These are phyloP conservation scores for Penicillium occitanis DNA, from an alignment of 2,329 filamentous ascomycete genomes.

Conservation along the genomic window DNA sequence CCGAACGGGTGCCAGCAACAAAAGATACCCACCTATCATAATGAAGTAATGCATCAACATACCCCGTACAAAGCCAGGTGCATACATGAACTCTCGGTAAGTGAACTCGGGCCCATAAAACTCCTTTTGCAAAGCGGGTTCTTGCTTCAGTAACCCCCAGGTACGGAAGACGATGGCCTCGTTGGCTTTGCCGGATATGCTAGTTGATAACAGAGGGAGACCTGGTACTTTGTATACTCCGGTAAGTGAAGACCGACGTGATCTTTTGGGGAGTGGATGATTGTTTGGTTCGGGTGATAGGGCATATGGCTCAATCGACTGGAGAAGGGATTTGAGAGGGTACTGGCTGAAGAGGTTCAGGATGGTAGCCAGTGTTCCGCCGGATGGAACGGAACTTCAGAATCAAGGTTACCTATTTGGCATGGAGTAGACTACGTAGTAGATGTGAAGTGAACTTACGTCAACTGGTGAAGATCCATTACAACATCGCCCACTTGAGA, in stretches of 20 bases:
- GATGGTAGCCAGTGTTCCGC: constrained; percentile 6
- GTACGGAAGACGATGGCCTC: constrained; percentile 8
- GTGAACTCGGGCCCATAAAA: constrained; percentile 1
- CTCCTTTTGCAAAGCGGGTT: background rate
- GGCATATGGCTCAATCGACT: constrained; percentile 7
- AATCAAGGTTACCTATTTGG: background rate
- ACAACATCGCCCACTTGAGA: background rate
- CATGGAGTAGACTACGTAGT: background rate
- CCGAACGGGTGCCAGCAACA: background rate
- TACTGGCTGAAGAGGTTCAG: constrained; percentile 4
- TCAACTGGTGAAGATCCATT: background rate
- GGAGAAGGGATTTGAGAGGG: background rate
- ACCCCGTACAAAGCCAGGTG: constrained; percentile 2
- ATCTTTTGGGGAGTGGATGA: background rate
- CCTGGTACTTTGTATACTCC: background rate
- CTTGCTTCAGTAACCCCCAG: constrained; percentile 2
- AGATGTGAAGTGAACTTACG: background rate
- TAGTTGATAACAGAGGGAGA: constrained; percentile 5
- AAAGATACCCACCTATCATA: constrained; percentile 1
- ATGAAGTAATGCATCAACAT: constrained; percentile 10
- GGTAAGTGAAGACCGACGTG: background rate
- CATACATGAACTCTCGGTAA: constrained; percentile 6
- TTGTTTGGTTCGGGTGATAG: background rate
- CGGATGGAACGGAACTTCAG: constrained; percentile 4
- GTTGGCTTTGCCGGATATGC: constrained; percentile 5